A percentile compares a stretch with the other conserved stretches of the same genome.
Evolutionary conservation across 441 rosid genomes (phyloP).

Genomic region (Rhodomyrtus psidioides): DNA sequence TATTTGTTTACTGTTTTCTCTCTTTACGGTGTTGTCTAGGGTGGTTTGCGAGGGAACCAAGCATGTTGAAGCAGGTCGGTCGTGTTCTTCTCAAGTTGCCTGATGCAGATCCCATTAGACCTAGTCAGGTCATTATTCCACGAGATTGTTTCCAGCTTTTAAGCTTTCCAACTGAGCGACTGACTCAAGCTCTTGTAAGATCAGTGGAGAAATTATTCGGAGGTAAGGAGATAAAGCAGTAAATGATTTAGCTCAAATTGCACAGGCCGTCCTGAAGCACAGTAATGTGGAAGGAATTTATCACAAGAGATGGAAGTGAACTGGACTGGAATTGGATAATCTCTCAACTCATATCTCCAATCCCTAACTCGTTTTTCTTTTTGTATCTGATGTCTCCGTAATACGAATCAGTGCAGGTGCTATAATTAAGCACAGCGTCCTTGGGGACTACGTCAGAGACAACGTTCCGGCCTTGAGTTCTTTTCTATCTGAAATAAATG

Average conservation of each 20-base stretch:
- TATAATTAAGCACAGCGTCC: constrained; percentile 33
- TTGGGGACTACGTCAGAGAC: constrained; percentile 61
- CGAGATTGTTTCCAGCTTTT: constrained; percentile 75
- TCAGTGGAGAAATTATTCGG: constrained; percentile 55
- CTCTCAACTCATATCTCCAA: neutral
- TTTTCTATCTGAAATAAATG: constrained; percentile 37
- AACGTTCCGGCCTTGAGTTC: constrained; percentile 62
- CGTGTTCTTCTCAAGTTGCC: constrained; percentile 46
- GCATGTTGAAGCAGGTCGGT: constrained; percentile 55
- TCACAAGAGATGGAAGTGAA: neutral
- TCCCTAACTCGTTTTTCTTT: neutral
- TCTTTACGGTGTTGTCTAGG: constrained; percentile 30
- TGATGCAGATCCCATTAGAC: constrained; percentile 16
- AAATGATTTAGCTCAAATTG: neutral
- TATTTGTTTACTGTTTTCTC: neutral
- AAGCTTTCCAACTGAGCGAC: constrained; percentile 44
- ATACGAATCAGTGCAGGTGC: constrained; percentile 29
- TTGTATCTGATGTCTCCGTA: neutral
- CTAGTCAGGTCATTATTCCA: constrained; percentile 48
- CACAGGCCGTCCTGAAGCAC: neutral
- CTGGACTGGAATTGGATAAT: neutral
- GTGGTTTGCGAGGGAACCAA: constrained; percentile 65
- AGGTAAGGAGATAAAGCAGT: constrained; percentile 26
- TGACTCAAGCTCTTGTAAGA: constrained; percentile 38
- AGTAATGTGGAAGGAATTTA: neutral